phyloP scores from a whole-genome alignment of 345 rosid genomes.

The Iberis pinnata region DNA sequence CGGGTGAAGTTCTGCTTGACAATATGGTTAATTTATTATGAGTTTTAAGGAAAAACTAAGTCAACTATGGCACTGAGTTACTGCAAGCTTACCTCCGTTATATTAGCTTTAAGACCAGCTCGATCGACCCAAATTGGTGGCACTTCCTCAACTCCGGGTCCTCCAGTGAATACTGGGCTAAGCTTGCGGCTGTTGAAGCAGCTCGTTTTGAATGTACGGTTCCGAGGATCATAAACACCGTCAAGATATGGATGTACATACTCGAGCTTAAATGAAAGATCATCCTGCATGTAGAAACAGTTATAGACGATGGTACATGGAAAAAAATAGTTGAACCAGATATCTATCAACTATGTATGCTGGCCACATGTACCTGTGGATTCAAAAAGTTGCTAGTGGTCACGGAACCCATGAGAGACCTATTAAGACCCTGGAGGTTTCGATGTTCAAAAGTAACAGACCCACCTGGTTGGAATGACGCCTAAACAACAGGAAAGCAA shows the following conservation, averaged over 20 bases:
- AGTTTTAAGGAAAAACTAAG: background rate
- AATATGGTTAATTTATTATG: background rate
- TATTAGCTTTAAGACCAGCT: conserved; percentile 87
- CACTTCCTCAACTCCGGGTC: conserved; percentile 95
- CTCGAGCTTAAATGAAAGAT: conserved; percentile 97
- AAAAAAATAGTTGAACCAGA: background rate
- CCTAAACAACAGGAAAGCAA: conserved; percentile 34
- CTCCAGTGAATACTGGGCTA: conserved; percentile 98
- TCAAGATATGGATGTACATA: conserved; percentile 98
- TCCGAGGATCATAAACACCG: conserved; percentile 68
- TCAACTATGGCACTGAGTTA: conserved; percentile 3
- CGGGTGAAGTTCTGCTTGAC: conserved; percentile 80
- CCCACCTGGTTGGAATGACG: conserved; percentile 96
- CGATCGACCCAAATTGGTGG: conserved; percentile 99
- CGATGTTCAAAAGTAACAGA: conserved; percentile 94
- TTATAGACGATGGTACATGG: background rate
- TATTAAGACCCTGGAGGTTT: conserved; percentile 82
- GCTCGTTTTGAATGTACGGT: conserved; percentile 77
- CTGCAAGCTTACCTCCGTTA: conserved; percentile 66
- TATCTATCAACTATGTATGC: background rate
- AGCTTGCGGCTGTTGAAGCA: conserved; percentile 94
- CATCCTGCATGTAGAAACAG: conserved; percentile 48
- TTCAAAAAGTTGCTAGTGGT: conserved; percentile 96
- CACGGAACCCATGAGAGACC: conserved; percentile 88
- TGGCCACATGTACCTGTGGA: conserved; percentile 54